A percentile compares a stretch with the other conserved stretches of the same genome.
phyloP scores from a whole-genome alignment of 208 protist species.

The Leishmania mexicana region DNA sequence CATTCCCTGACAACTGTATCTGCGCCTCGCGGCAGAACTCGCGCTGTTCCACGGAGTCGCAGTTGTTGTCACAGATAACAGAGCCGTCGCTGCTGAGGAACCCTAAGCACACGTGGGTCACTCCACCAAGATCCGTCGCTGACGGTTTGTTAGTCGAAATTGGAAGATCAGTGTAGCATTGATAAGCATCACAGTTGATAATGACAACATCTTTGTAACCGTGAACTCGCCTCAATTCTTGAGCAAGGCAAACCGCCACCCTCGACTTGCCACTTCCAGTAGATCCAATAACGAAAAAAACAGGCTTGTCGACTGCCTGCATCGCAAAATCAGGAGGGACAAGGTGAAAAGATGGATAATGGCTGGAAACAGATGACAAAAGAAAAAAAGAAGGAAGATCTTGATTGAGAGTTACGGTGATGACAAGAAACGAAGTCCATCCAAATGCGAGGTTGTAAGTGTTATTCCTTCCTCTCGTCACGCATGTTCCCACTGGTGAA shows the following conservation, averaged over 20 bases:
- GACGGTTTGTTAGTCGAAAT: slow-evolving; percentile 89
- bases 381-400: slow-evolving; percentile 9
- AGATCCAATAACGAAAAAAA: slow-evolving; percentile 87
- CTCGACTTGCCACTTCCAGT: slow-evolving; percentile 89
- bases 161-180: slow-evolving; percentile 87
- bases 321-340: not conserved
- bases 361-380: not conserved
- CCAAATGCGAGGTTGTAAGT: not conserved
- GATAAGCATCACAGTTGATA: slow-evolving; percentile 89
- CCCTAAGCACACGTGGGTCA: slow-evolving; percentile 81
- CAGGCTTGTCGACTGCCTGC: slow-evolving; percentile 22
- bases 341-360: slow-evolving; percentile 4
- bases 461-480: not conserved
- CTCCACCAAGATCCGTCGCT: slow-evolving; percentile 44
- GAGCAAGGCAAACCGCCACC: slow-evolving; percentile 70
- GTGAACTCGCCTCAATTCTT: slow-evolving; percentile 32
- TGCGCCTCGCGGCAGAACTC: slow-evolving; percentile 4
- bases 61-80: slow-evolving; percentile 25
- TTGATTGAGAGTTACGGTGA: not conserved
- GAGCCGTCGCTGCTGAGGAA: slow-evolving; percentile 54
- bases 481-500: not conserved
- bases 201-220: slow-evolving; percentile 72
- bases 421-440: not conserved
- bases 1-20: not conserved
- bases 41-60: not conserved